Percentiles rank a stretch among this genome's conserved stretches.
These are phyloP conservation scores for Alternaria sp. DNA, from an alignment of 2,329 filamentous ascomycete genomes.

Conservation along the genomic window DNA sequence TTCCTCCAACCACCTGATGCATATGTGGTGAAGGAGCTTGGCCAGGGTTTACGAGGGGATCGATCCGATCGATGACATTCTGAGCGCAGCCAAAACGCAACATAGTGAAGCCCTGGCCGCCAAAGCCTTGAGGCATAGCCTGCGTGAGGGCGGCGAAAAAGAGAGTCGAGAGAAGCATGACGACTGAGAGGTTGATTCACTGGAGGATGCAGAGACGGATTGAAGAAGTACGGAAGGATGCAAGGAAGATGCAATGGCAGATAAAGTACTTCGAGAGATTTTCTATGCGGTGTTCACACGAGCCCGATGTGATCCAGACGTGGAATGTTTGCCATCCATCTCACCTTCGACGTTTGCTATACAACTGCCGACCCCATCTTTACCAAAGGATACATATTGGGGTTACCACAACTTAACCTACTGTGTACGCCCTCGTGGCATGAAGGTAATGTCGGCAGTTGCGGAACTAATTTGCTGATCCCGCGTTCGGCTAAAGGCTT, in stretches of 20 bases:
- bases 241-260: background rate
- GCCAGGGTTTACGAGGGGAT: conserved; percentile 51
- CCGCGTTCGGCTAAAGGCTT: conserved; percentile 26
- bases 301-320: background rate
- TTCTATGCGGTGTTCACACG: background rate
- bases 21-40: conserved; percentile 46
- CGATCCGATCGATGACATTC: conserved; percentile 43
- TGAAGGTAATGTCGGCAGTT: conserved; percentile 19
- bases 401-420: background rate
- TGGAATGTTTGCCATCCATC: background rate
- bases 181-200: background rate
- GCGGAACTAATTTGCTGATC: conserved; percentile 16
- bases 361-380: conserved; percentile 10
- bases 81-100: conserved; percentile 46
- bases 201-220: background rate
- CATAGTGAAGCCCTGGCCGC: conserved; percentile 34
- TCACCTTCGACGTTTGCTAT: background rate
- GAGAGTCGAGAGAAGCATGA: conserved; percentile 34
- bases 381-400: conserved; percentile 7
- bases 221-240: background rate
- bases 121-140: conserved; percentile 33
- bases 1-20: conserved; percentile 55
- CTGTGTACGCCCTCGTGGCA: background rate
- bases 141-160: conserved; percentile 32
- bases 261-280: background rate